phyloP scores from a whole-genome alignment of 2,329 filamentous ascomycete genomes.

The Periconia macrospinosa region DNA sequence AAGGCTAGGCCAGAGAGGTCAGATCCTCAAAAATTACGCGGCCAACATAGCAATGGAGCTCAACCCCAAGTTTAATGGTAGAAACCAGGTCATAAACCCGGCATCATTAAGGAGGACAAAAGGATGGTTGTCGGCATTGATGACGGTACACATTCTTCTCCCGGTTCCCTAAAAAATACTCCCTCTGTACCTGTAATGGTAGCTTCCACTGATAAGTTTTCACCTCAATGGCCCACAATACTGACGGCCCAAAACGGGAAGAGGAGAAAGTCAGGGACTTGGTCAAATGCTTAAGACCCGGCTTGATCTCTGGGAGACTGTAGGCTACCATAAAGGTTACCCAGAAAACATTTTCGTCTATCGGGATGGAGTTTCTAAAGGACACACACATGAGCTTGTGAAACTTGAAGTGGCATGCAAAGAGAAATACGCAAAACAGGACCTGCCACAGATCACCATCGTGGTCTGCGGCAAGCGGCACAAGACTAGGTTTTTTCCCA shows the following conservation, averaged over 20 bases:
- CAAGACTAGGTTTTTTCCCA: slow-evolving; percentile 82
- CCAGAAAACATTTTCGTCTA: slow-evolving; percentile 82
- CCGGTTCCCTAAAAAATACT: slow-evolving; percentile 57
- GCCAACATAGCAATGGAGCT: slow-evolving; percentile 60
- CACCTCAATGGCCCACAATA: slow-evolving; percentile 76
- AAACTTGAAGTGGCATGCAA: slow-evolving; percentile 66
- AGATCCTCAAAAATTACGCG: slow-evolving; percentile 26
- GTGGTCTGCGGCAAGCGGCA: slow-evolving; percentile 85
- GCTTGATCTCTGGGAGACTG: slow-evolving; percentile 52
- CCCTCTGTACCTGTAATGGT: slow-evolving; percentile 81
- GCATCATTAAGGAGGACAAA: slow-evolving; percentile 39
- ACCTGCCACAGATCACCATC: slow-evolving; percentile 59
- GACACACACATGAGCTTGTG: slow-evolving; percentile 73
- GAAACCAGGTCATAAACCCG: slow-evolving; percentile 56
- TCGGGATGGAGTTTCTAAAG: slow-evolving; percentile 85
- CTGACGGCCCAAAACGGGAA: slow-evolving; percentile 65
- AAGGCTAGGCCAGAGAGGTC: too few species aligned
- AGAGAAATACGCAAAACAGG: slow-evolving; percentile 53
- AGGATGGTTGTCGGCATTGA: slow-evolving; percentile 89
- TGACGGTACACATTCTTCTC: slow-evolving; percentile 84
- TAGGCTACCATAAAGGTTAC: slow-evolving; percentile 41
- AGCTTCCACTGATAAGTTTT: slow-evolving; percentile 66
- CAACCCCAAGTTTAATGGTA: slow-evolving; percentile 39
- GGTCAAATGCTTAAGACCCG: slow-evolving; percentile 63
- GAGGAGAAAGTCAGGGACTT: slow-evolving; percentile 71